Evolutionary conservation across 805 yeast species (phyloP).

Genomic region (Aciculoconidium aculeatum): DNA sequence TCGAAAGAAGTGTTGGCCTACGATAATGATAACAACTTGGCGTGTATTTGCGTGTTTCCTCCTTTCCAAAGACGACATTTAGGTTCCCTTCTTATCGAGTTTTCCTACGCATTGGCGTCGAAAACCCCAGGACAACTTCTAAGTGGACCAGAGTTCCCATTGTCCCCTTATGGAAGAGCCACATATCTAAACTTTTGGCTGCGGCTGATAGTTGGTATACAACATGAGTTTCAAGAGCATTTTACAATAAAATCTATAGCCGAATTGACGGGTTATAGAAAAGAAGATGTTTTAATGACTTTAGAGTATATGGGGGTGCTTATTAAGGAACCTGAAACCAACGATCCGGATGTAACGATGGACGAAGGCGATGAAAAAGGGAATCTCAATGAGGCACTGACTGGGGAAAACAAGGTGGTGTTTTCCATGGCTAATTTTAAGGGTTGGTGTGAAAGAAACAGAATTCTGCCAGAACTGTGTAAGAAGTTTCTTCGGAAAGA

Average conservation of each 20-base stretch:
- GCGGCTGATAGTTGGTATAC: slow-evolving; percentile 23
- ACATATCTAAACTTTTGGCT: slow-evolving; percentile 80
- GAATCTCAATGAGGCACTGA: too few relatives aligned
- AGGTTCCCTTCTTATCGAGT: slow-evolving; percentile 77
- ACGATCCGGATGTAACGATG: slow-evolving; percentile 6
- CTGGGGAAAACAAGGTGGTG: too few relatives aligned
- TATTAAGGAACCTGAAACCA: too few relatives aligned
- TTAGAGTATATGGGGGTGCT: slow-evolving; percentile 47
- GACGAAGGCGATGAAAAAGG: too few relatives aligned
- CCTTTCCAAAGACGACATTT: slow-evolving; percentile 78
- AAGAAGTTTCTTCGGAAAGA: slow-evolving; percentile 24
- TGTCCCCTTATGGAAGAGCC: slow-evolving; percentile 73
- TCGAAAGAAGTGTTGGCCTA: slow-evolving; percentile 79
- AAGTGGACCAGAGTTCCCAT: slow-evolving; percentile 91
- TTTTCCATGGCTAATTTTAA: slow-evolving; percentile 18
- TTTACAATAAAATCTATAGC: slow-evolving; percentile 48
- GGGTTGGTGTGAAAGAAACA: slow-evolving; percentile 24
- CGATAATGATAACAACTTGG: slow-evolving; percentile 73
- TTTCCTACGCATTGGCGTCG: slow-evolving; percentile 70
- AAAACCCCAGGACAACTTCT: slow-evolving; percentile 46
- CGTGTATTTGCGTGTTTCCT: slow-evolving; percentile 88
- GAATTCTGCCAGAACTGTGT: slow-evolving; percentile 21
- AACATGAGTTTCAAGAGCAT: slow-evolving; percentile 10
- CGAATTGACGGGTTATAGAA: slow-evolving; percentile 55
- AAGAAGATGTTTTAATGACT: slow-evolving; percentile 55